phyloP scores from a whole-genome alignment of 1,284 basidiomycete species.

The Schizophyllum amplum region DNA sequence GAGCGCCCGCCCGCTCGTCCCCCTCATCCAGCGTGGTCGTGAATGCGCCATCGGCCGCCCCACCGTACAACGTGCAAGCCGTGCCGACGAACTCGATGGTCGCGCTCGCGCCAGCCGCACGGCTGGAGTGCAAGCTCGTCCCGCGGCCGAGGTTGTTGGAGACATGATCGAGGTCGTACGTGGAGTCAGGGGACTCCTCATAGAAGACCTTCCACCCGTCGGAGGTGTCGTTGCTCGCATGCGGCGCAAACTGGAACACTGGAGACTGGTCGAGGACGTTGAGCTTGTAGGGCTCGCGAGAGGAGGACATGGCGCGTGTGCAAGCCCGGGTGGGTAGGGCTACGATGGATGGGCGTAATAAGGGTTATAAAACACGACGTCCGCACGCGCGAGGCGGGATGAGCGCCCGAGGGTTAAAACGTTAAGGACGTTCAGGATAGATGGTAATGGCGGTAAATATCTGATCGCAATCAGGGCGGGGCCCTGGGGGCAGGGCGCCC shows the following conservation, averaged over 20 bases:
- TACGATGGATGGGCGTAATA: not conserved
- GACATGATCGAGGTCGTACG: slow-evolving; percentile 14
- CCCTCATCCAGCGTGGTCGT: slow-evolving; percentile 12
- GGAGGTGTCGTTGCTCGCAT: slow-evolving; percentile 6
- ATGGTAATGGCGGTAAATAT: too few relatives aligned
- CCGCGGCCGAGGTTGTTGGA: slow-evolving; percentile 10
- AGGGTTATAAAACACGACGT: not conserved
- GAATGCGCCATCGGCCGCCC: slow-evolving; percentile 14
- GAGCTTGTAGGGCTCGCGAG: slow-evolving; percentile 6
- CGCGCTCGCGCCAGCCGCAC: slow-evolving; percentile 10
- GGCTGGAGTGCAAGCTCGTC: slow-evolving; percentile 11
- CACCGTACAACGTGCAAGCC: slow-evolving; percentile 12
- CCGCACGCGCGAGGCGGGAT: not conserved
- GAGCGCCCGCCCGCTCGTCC: slow-evolving; percentile 6
- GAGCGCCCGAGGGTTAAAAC: not conserved
- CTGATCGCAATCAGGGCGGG: too few relatives aligned
- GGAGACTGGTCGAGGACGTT: slow-evolving; percentile 14
- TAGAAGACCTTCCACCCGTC: slow-evolving; percentile 12
- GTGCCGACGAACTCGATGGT: slow-evolving; percentile 12
- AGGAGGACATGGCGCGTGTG: not conserved
- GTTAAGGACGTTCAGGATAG: not conserved
- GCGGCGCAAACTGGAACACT: slow-evolving; percentile 7
- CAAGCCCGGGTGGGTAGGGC: not conserved
- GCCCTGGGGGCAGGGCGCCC: too few relatives aligned
- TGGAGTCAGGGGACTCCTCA: slow-evolving; percentile 9